phyloP scores from a whole-genome alignment of 768 basidiomycete species.

The Tulasnella sp. region DNA sequence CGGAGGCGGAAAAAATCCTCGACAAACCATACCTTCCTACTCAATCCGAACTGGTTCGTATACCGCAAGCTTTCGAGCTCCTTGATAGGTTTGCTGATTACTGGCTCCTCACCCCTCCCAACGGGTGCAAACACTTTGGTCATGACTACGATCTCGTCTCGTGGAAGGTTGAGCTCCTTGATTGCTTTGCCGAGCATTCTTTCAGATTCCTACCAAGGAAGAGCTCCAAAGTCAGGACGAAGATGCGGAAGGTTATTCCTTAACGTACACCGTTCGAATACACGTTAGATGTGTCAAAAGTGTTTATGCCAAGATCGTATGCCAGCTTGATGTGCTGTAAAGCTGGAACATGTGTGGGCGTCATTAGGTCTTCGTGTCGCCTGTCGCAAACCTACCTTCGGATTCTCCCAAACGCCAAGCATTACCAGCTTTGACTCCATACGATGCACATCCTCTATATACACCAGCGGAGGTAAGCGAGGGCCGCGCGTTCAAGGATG shows the following conservation, averaged over 20 bases:
- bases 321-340: not conserved
- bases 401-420: not conserved
- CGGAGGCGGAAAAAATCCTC: not conserved
- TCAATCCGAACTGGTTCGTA: slow-evolving; percentile 9
- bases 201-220: slow-evolving; percentile 32
- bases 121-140: slow-evolving; percentile 41
- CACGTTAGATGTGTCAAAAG: not conserved
- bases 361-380: no score
- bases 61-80: slow-evolving; percentile 11
- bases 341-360: not conserved
- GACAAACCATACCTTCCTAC: slow-evolving; percentile 4
- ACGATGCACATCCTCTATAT: not conserved
- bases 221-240: not conserved
- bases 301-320: slow-evolving; percentile 4
- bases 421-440: not conserved
- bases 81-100: not conserved
- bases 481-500: not conserved
- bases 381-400: not conserved
- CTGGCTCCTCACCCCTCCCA: not conserved
- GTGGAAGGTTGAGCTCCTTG: slow-evolving; percentile 32
- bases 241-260: not conserved
- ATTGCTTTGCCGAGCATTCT: slow-evolving; percentile 59
- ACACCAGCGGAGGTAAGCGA: not conserved
- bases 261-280: not conserved
- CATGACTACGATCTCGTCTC: slow-evolving; percentile 62